A percentile compares a stretch with the other conserved stretches of the same genome.
Conservation (phyloP, 1,139 yeast genomes). For the Pichia sp. region DNA sequence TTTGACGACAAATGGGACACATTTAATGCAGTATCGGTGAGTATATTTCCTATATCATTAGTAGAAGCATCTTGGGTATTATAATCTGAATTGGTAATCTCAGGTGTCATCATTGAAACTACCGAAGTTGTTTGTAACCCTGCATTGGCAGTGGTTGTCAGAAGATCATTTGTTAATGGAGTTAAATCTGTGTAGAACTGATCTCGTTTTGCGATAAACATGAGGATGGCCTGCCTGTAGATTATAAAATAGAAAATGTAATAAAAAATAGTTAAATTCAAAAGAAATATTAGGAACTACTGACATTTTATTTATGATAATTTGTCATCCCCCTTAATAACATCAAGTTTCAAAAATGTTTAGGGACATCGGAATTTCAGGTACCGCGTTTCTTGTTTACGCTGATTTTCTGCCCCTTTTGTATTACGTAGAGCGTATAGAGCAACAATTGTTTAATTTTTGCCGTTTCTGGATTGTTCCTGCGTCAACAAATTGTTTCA, state of each 20-base stretch:
- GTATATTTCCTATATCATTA: not conserved
- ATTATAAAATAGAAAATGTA: not conserved
- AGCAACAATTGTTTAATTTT: not conserved
- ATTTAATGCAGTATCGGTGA: not conserved
- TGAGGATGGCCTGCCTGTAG: not conserved
- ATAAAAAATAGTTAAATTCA: no score
- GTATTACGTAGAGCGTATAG: no score
- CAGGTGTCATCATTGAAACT: not conserved
- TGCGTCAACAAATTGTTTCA: not conserved
- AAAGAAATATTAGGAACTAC: no score
- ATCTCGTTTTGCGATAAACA: not conserved
- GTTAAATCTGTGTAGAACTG: slow-evolving; percentile 11
- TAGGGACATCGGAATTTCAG: no score
- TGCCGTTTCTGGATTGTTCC: not conserved
- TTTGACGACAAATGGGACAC: not conserved
- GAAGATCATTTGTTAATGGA: slow-evolving; percentile 5
- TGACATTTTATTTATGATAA: no score
- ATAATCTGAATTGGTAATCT: not conserved
- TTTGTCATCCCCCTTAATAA: no score
- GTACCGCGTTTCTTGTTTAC: no score
- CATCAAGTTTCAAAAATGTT: no score
- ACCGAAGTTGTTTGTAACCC: not conserved
- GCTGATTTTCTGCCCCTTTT: no score
- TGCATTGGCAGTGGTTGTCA: slow-evolving; percentile 2
- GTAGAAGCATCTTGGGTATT: not conserved